These are phyloP conservation scores for Chlorophyllum brunneum DNA, from an alignment of 768 basidiomycete species.

Conservation along the genomic window DNA sequence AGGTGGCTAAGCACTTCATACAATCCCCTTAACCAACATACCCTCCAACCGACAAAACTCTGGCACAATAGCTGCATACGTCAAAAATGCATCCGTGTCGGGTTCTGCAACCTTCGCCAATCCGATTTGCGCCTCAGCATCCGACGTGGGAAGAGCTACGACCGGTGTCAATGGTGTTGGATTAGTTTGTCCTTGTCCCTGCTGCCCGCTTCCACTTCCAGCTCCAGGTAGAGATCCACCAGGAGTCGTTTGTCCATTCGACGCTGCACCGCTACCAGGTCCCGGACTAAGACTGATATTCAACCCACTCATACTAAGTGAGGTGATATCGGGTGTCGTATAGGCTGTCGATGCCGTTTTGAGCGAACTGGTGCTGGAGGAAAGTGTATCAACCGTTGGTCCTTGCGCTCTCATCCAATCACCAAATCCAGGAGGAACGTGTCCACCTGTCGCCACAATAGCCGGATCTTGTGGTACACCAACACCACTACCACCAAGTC, in stretches of 20 bases:
- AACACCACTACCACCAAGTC: slow-evolving; percentile 11
- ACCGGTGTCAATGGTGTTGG: slow-evolving; percentile 66
- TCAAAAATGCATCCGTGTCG: slow-evolving; percentile 80
- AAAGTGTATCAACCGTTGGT: slow-evolving; percentile 33
- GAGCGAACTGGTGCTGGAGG: slow-evolving; percentile 24
- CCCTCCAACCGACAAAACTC: slow-evolving; percentile 80
- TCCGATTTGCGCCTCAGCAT: slow-evolving; percentile 71
- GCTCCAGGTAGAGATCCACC: background rate
- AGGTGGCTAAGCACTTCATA: slow-evolving; percentile 30
- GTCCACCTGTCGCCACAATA: slow-evolving; percentile 21
- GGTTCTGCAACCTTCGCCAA: slow-evolving; percentile 81
- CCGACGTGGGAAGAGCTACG: slow-evolving; percentile 65
- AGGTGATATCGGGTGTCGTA: slow-evolving; percentile 57
- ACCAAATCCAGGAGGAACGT: slow-evolving; percentile 34
- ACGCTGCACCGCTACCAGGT: slow-evolving; percentile 27
- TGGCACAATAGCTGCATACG: slow-evolving; percentile 81
- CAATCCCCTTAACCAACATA: slow-evolving; percentile 66
- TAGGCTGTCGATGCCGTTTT: slow-evolving; percentile 41
- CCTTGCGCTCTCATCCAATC: slow-evolving; percentile 48
- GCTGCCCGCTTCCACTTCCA: background rate
- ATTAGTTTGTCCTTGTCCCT: slow-evolving; percentile 36
- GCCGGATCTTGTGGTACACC: slow-evolving; percentile 14
- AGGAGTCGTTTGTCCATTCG: slow-evolving; percentile 13
- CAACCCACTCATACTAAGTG: slow-evolving; percentile 8
- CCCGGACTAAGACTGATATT: slow-evolving; percentile 18